Conservation (phyloP, 306 rosid genomes). For the Quercus alba region DNA sequence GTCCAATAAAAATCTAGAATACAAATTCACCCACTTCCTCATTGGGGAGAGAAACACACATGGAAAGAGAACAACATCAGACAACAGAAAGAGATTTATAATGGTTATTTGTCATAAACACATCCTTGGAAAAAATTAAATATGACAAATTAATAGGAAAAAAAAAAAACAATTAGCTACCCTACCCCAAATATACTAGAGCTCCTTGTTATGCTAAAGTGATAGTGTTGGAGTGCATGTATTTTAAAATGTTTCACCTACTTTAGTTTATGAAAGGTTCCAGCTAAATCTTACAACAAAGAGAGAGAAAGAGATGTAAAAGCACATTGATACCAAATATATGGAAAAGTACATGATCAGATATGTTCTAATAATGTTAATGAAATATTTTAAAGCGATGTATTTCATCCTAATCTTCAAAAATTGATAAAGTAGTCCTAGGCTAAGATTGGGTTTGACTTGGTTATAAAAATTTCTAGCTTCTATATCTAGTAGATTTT, state of each 20-base stretch:
- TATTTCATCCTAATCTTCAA: background rate
- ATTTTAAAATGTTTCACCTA: background rate
- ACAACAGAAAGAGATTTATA: background rate
- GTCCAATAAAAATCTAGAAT: background rate
- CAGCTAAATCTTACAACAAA: background rate
- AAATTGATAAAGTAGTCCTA: too few relatives aligned
- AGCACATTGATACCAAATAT: background rate
- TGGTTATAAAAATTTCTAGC: background rate
- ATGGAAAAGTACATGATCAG: too few relatives aligned
- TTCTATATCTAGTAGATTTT: background rate
- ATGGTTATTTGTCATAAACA: background rate
- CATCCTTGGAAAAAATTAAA: background rate
- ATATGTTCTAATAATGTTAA: background rate
- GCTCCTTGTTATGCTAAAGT: background rate
- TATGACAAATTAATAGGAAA: background rate
- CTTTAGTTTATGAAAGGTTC: background rate
- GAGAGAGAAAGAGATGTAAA: background rate
- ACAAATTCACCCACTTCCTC: background rate
- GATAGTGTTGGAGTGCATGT: background rate
- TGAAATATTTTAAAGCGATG: background rate
- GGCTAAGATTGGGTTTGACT: too few relatives aligned
- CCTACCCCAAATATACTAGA: background rate
- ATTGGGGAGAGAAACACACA: background rate
- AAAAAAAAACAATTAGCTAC: background rate
- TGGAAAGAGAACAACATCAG: background rate